phyloP scores from a whole-genome alignment of 1,284 basidiomycete species.

The Acaromyces ingoldii region DNA sequence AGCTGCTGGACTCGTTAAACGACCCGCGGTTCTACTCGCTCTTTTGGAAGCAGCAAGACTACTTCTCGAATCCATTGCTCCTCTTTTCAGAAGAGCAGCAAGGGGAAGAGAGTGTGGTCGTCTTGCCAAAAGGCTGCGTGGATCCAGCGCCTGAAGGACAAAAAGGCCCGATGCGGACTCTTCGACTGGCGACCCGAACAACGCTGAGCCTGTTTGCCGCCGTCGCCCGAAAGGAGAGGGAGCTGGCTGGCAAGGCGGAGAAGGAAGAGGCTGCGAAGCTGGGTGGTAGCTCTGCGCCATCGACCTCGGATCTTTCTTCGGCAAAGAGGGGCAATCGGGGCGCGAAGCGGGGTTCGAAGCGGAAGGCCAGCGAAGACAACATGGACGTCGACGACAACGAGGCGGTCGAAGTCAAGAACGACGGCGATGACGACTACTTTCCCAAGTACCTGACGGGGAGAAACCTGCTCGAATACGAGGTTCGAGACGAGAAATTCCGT shows the following conservation, averaged over 20 bases:
- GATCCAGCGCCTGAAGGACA: constrained; percentile 34
- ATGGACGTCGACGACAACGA: background rate
- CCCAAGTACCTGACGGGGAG: constrained; percentile 83
- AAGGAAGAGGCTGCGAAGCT: constrained; percentile 2
- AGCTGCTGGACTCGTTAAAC: background rate
- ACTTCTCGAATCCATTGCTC: constrained; percentile 36
- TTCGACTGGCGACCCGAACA: constrained; percentile 23
- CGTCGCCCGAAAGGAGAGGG: constrained; percentile 26
- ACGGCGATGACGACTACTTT: constrained; percentile 66
- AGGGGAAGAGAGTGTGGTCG: background rate
- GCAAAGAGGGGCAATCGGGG: too few relatives aligned
- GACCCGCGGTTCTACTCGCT: constrained; percentile 33
- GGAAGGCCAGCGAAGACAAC: background rate
- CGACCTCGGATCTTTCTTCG: background rate
- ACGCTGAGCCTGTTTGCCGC: constrained; percentile 34
- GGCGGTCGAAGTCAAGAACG: constrained; percentile 3
- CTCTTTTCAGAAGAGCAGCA: constrained; percentile 18
- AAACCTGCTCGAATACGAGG: constrained; percentile 75
- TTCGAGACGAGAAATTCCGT: constrained; percentile 76
- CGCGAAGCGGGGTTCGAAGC: background rate
- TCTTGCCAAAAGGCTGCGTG: constrained; percentile 5
- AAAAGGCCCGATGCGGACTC: constrained; percentile 24
- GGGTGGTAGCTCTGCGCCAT: background rate
- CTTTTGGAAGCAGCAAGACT: constrained; percentile 43
- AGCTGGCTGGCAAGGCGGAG: constrained; percentile 12